Conservation (phyloP, 345 rosid genomes). For the Eutrema yunnanense region DNA sequence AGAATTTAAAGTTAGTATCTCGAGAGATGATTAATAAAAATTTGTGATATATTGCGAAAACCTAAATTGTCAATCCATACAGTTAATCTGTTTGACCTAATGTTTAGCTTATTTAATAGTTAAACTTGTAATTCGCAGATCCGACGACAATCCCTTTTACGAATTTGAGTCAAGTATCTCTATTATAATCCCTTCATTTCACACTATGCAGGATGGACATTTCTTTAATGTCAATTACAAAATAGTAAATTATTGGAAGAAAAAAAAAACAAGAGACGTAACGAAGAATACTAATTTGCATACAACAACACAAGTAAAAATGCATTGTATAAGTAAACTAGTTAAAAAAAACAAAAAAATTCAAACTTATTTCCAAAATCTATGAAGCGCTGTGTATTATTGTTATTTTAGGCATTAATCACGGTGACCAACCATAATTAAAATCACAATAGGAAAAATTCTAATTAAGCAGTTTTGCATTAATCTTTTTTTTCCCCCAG, state of each 20-base stretch:
- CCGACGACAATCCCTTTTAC: background rate
- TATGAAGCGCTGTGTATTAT: too few species aligned
- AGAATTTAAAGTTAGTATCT: background rate
- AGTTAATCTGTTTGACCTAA: background rate
- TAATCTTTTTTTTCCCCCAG: too few species aligned
- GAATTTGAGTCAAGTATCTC: background rate
- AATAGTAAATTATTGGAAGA: background rate
- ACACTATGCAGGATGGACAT: background rate
- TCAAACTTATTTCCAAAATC: too few species aligned
- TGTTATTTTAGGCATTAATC: too few species aligned
- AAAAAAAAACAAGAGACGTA: background rate
- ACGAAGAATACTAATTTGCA: background rate
- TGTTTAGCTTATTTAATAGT: background rate
- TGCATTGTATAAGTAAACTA: background rate
- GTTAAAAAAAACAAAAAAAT: too few species aligned
- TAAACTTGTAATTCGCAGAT: background rate
- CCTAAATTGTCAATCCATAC: background rate
- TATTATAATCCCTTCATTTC: background rate
- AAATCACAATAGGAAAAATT: too few species aligned
- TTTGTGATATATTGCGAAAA: background rate
- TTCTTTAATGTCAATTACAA: background rate
- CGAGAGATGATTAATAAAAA: background rate
- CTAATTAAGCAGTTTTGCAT: too few species aligned
- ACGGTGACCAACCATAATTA: too few species aligned
- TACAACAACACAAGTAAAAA: background rate